Base-by-base conservation (phyloP, 208 protist species). In the Acanthamoeba royreba region DNA sequence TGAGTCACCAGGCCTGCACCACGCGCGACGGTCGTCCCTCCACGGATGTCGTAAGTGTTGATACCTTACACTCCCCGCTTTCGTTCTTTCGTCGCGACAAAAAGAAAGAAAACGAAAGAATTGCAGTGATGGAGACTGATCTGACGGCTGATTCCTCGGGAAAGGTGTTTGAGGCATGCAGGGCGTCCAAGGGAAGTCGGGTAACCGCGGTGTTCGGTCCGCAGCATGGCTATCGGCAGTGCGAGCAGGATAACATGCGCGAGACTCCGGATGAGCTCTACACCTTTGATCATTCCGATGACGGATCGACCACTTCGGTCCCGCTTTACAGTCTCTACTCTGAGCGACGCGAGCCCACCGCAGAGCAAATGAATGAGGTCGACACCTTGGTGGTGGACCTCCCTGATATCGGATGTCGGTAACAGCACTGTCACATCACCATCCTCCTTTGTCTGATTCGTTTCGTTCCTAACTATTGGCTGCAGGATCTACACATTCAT, bases 241-340 rank as follows among this genome's bases (percentile, higher is more conserved):
- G 53, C 47, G 52, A 90, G 15, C 53, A 90, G 83, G 83, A 90
- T 42, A 90, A 90, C 49, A 90, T 90, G 83, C 25, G 43, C 1
- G 83, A 90, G 38, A 90, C 83, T 3, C 83, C 83, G 19, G 83
- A 90, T n/a, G 83, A 90, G 31, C 47, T 22, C 49, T 90, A 90
- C 83, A 90, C 53, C 7, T 90, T 90, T 28, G 2, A 4, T n/a
- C 7, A 13, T 8, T 11, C 11, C 7, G 31, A 15, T 9, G 49
- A 17, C 8, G 1, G 22, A 17, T 19, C n/a, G 8, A 28, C 28
- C 17, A 33, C 42, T 31, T 72, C 83, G n/a, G 83, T 90, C 2
- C 83, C 83, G 13, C 53, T 90, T 35, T 90, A 90, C 83, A 90
- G 83, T n/a, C 49, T 90, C 15, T 90, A 90, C 38, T 90, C 83